Evolutionary conservation across 768 basidiomycete species (phyloP), one percentile per base, ranked within the genome.

Genomic region (Arthromyces matolae): DNA sequence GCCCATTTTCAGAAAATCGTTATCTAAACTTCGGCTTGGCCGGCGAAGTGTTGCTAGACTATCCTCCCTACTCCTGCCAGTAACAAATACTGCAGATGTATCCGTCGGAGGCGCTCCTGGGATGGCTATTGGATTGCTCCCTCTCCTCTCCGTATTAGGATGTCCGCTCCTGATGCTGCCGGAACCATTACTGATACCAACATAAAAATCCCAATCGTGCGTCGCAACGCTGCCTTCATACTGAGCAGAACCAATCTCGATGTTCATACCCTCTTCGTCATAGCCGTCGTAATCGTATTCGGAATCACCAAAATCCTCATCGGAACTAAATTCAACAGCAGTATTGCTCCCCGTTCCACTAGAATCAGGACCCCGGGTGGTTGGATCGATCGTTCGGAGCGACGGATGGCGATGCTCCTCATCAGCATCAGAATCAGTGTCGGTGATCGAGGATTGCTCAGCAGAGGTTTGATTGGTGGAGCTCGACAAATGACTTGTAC

Each of bases 61-160:
- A 47, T 75, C 77, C 58, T 84, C 84, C 35, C 80, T 70, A 46
- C 78, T 73, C 27, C 79, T 72, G 39, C 63, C 58, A 28, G 60
- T 56, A 14, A 29, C 49, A 38, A 55, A 60, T 3, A 44, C 48
- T 41, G 42, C 57, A 24, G 63, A 52, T 8, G 51, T 54, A 22
- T 41, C 37, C 9, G 27, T 16, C 4, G 57, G 33, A 10, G 62
- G 54, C 3, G 62, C 58, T 14, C 70, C 73, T 14, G 81, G 77
- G 10, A 84, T 83, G 33, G 73, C 71, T 67, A 83, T 77, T n/a
- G 84, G 82, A 13, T 78, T 57, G 55, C 83, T 85, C 10, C 79
- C 79, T 49, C 78, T 71, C 46, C 81, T 71, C 32, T 54, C 59
- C 8, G 45, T 46, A 35, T 49, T 31, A 20, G 39, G 42, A 24